Evolutionary conservation across 306 rosid species (phyloP).

Genomic region (Citrullus amarus): DNA sequence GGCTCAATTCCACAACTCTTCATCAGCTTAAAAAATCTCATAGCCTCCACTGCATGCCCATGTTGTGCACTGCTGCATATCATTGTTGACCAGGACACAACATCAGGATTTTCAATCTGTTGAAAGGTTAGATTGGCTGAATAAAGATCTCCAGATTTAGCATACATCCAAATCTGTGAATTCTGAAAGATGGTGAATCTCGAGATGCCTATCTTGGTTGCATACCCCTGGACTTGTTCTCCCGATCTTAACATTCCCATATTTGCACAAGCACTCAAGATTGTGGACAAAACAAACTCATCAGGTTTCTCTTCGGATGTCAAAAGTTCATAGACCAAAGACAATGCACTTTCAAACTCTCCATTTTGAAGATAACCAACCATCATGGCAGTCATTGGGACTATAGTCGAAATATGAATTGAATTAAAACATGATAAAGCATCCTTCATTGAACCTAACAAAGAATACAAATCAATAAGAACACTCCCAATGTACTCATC

Average conservation of each 20-base stretch:
- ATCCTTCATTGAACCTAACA: constrained; percentile 20
- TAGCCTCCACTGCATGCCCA: constrained; percentile 39
- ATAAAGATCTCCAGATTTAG: constrained; percentile 41
- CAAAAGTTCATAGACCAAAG: constrained; percentile 26
- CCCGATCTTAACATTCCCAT: constrained; percentile 37
- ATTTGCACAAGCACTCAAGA: constrained; percentile 35
- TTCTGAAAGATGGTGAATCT: constrained; percentile 33
- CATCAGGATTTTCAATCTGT: constrained; percentile 34
- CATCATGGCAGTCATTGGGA: constrained; percentile 39
- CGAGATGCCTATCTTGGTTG: constrained; percentile 25
- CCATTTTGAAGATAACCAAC: constrained; percentile 38
- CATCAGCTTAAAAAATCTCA: constrained; percentile 34
- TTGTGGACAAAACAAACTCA: constrained; percentile 35
- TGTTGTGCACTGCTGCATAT: constrained; percentile 42
- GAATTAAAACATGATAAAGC: constrained; percentile 38
- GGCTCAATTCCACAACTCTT: constrained; percentile 28
- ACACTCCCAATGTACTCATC: constrained; percentile 44
- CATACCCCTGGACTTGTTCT: constrained; percentile 39
- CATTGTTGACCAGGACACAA: constrained; percentile 51
- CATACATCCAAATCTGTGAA: constrained; percentile 48
- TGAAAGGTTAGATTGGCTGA: constrained; percentile 29
- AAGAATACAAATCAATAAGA: constrained; percentile 40
- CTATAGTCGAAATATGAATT: constrained; percentile 27
- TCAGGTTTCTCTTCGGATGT: constrained; percentile 26
- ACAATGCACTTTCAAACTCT: constrained; percentile 30